Conservation (phyloP, 2,329 filamentous ascomycete genomes). For the Pezicula radicicola region DNA sequence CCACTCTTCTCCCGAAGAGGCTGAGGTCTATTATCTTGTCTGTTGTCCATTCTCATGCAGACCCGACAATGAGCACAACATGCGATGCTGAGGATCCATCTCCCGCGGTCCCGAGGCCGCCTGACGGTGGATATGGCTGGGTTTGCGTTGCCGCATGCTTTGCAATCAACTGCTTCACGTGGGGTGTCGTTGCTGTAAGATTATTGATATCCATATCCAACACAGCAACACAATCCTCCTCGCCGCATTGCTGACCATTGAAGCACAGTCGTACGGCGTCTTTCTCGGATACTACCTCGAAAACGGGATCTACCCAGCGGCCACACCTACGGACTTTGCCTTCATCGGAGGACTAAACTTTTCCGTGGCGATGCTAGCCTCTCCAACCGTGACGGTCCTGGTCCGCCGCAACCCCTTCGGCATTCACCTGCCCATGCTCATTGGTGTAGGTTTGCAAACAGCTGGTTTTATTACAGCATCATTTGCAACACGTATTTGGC, state of each 20-base stretch:
- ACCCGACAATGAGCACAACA: too few relatives aligned
- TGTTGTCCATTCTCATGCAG: too few relatives aligned
- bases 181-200: slow-evolving; percentile 36
- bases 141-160: slow-evolving; percentile 19
- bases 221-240: too few relatives aligned
- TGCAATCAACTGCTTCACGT: slow-evolving; percentile 22
- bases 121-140: slow-evolving; percentile 48
- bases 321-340: slow-evolving; percentile 52
- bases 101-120: too few relatives aligned
- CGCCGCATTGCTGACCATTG: too few relatives aligned
- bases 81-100: too few relatives aligned
- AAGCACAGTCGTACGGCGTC: slow-evolving; percentile 49
- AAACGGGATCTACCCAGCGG: slow-evolving; percentile 45
- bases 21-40: too few relatives aligned
- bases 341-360: slow-evolving; percentile 54
- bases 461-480: slow-evolving; percentile 48
- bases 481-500: slow-evolving; percentile 53
- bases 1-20: too few relatives aligned
- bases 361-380: slow-evolving; percentile 47
- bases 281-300: slow-evolving; percentile 55
- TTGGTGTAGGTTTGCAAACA: slow-evolving; percentile 47
- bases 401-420: slow-evolving; percentile 44
- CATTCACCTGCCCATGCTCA: slow-evolving; percentile 45
- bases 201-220: too few relatives aligned
- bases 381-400: slow-evolving; percentile 46